Evolutionary conservation across 306 rosid species (phyloP).

Genomic region (Castanea sativa): DNA sequence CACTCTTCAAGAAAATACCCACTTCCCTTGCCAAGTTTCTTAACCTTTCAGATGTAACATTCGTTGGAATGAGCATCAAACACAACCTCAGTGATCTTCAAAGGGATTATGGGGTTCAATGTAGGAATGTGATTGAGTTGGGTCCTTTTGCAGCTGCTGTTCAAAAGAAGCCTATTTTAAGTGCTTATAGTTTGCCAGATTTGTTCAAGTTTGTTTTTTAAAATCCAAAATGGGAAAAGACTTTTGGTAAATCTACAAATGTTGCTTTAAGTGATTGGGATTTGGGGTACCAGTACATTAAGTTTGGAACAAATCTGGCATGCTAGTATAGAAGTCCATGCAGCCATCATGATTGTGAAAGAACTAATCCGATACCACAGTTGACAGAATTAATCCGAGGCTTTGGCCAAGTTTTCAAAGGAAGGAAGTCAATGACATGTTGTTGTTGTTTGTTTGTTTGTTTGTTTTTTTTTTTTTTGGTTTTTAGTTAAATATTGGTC

Average conservation of each 20-base stretch:
- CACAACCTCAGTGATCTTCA: background rate
- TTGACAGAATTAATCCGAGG: no score
- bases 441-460: fast-evolving
- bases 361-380: background rate
- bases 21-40: background rate
- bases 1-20: background rate
- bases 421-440: no score
- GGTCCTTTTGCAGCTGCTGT: background rate
- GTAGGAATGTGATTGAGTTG: background rate
- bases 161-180: background rate
- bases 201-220: background rate
- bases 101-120: background rate
- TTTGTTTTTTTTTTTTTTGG: no score
- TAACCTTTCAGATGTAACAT: background rate
- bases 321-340: background rate
- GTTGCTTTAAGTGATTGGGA: background rate
- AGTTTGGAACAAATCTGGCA: background rate
- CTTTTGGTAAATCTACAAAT: background rate
- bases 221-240: background rate
- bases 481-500: no score
- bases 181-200: background rate
- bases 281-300: background rate
- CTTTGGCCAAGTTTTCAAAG: no score
- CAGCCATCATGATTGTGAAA: background rate
- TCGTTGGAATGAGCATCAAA: background rate